Base-by-base conservation (phyloP, 1,139 yeast species). In the Nakaseomyces kungkrabaensis region DNA sequence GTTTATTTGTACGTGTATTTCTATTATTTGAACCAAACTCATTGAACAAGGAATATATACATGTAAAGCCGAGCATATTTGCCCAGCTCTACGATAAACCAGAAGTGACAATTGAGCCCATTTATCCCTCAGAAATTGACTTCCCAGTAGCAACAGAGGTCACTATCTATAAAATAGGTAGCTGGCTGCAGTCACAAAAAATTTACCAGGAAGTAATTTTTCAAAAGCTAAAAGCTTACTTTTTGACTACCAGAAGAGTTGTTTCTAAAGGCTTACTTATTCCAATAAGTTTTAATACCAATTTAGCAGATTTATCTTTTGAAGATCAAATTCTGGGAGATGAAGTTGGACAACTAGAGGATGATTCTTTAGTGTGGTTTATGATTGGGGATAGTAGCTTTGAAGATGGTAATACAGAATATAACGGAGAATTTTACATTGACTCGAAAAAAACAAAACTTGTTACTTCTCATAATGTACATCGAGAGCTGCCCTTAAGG, bases 351-450 rank as follows among this genome's bases (percentile, higher is more conserved):
- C 17, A 74, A 2, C 89, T 88, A 0, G 68, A 71, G 2, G 87
- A 88, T 0, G 89, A 89, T 61, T 74, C 80, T 0, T 78, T 90
- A 11, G 95, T 92, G 0, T 92, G 97, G 97, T 90, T 89, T 66
- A 79, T 78, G 57, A 70, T 77, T 8, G 70, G 72, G 25, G 64
- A 69, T 24, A 75, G 76, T 0, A 70, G 64, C 4, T 55, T 66
- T 26, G 56, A 58, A 10, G 54, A 52, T 5, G 59, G 56, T 29
- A 63, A 65, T 3, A 65, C 61, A 0, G 63, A 62, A 1, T 67
- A 72, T 0, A 63, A 65, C 2, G 50, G 55, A 1, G 65, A 61
- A 5, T 57, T 54, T 46, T 45, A 52, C 25, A 52, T 63, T 24
- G 63, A 63, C 46, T 60, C 64, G 27, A 45, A 51, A 1, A 49